These are phyloP conservation scores for Cyclostephanos tholiformis DNA, from an alignment of 108 stramenopile genomes.

Conservation along the genomic window DNA sequence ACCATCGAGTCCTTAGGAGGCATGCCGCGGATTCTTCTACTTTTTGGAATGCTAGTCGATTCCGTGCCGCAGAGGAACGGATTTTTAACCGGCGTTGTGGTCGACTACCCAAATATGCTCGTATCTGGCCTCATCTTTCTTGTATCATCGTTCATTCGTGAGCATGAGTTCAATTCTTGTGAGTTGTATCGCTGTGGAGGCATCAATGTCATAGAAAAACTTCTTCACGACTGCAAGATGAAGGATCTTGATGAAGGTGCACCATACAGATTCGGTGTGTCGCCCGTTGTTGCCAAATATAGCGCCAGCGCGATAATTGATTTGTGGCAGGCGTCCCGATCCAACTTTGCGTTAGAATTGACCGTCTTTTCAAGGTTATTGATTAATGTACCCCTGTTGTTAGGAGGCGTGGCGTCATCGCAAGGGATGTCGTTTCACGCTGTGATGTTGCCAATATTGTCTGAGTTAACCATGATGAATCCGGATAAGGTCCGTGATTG, in stretches of 20 bases:
- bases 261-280: conserved; percentile 38
- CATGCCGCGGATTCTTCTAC: conserved; percentile 63
- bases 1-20: conserved; percentile 73
- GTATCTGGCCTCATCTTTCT: conserved; percentile 54
- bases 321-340: conserved; percentile 59
- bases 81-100: conserved; percentile 19
- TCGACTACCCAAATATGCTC: conserved; percentile 21
- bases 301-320: conserved; percentile 67
- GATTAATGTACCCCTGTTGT: conserved; percentile 74
- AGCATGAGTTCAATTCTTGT: conserved; percentile 65
- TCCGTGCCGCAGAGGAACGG: conserved; percentile 23
- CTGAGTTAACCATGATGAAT: conserved; percentile 51
- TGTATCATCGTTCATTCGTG: conserved; percentile 69
- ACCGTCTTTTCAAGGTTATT: conserved; percentile 69
- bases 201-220: conserved; percentile 67
- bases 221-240: conserved; percentile 47
- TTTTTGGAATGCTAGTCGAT: conserved; percentile 39
- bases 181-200: conserved; percentile 79
- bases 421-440: conserved; percentile 54
- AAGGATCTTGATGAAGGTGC: conserved; percentile 25
- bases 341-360: conserved; percentile 63
- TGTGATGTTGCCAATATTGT: conserved; percentile 66
- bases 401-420: conserved; percentile 47
- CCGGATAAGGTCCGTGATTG: conserved; percentile 71
- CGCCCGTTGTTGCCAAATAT: conserved; percentile 31